Conservation (phyloP, 495 filamentous ascomycete genomes). For the Xylaria acuta region DNA sequence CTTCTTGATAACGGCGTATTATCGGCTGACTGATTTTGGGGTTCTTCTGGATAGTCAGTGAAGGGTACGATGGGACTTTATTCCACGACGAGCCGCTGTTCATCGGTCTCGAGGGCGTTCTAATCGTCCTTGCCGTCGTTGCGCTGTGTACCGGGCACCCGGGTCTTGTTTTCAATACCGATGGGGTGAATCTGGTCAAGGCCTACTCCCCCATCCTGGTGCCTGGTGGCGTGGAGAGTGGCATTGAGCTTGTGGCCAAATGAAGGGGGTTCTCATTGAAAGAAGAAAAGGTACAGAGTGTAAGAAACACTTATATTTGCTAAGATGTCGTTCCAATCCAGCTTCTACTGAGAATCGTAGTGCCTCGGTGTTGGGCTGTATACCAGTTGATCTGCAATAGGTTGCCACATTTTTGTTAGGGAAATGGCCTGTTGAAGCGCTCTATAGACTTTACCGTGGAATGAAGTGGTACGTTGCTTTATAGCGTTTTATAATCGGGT, state of each 20-base stretch:
- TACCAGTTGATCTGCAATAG: no score
- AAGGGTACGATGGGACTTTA: conserved; percentile 50
- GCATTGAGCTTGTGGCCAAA: conserved; percentile 3
- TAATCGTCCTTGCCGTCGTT: conserved; percentile 38
- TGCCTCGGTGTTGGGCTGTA: no score
- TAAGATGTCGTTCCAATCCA: no score
- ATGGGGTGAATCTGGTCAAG: not conserved
- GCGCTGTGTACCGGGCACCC: conserved; percentile 42
- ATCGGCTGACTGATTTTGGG: conserved; percentile 40
- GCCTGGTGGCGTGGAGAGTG: not conserved
- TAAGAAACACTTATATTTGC: not conserved
- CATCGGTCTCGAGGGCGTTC: conserved; percentile 50
- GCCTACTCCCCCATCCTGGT: not conserved
- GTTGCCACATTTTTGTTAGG: no score
- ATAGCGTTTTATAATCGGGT: not conserved
- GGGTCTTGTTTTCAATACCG: conserved; percentile 32
- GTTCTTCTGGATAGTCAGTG: conserved; percentile 31
- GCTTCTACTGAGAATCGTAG: no score
- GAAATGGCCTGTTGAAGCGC: no score
- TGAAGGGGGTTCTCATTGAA: not conserved
- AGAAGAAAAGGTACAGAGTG: not conserved
- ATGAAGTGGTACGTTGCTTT: not conserved
- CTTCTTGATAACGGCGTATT: conserved; percentile 1
- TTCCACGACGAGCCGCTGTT: conserved; percentile 53
- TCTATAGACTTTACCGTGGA: no score